Evolutionary conservation across 1,284 basidiomycete genomes (phyloP), one percentile per base, ranked within the genome.

Genomic region (Puccinia triticina): DNA sequence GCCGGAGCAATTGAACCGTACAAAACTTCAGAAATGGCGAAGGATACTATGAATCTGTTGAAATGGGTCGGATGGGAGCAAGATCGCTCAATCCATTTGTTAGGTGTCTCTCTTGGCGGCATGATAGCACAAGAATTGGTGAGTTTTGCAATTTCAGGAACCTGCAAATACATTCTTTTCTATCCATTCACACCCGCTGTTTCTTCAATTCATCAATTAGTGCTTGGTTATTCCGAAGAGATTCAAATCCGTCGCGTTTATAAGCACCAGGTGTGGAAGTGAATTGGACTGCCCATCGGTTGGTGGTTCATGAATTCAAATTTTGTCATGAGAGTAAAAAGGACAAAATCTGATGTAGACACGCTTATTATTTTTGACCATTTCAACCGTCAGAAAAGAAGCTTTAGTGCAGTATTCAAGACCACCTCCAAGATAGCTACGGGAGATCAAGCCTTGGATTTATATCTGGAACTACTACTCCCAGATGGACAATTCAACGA

Each of bases 81-180:
- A 43, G 74, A 90, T 57, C 88, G 89, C 12, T 89, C 89, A 55
- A 73, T 95, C 0, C 91, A 95, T 85, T 87, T 95, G n/a, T 91
- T 94, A 18, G 93, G 94, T 0, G 88, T 92, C 16, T 93, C 92
- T 67, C 88, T 96, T 73, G 94, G 94, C 8, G 94, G 94, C 18
- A 94, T 94, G 93, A 94, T 94, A 82, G 90, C 92, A 23, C 59
- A 77, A 67, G 59, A 77, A 66, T 50, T 77, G n/a, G 76, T 77
- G 18, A 76, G 74, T 64, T 46, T 21, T 59, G 4, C 2, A 40
- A 0, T 74, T 18, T 11, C 10, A 26, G 29, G 32, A 7, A 32
- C 46, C 26, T 34, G 14, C 16, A 43, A 16, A 21, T 43, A 21
- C 16, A 11, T 59, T 59, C 37, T n/a, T 37, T 10, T 16, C 29